These are phyloP conservation scores for Mimosa bimucronata DNA, from an alignment of 306 rosid species.

Conservation along the genomic window DNA sequence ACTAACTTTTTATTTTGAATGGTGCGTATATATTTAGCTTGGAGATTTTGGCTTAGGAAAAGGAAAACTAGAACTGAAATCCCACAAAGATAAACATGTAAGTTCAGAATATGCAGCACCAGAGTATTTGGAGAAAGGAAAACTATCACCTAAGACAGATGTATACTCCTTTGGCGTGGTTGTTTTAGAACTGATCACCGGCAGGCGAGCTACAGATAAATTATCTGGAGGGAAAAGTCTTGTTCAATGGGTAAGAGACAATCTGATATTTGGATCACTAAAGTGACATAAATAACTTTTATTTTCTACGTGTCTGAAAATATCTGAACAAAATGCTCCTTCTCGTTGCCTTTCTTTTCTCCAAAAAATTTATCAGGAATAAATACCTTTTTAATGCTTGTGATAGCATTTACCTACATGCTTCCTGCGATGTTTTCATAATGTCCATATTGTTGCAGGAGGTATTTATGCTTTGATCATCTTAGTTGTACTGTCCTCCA, in stretches of 20 bases:
- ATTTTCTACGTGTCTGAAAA: not conserved
- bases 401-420: not conserved
- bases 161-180: conserved; percentile 37
- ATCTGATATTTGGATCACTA: not conserved
- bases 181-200: conserved; percentile 29
- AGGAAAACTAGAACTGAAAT: not conserved
- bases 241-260: conserved; percentile 26
- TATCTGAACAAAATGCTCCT: not conserved
- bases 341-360: not conserved
- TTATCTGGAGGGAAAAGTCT: conserved; percentile 16
- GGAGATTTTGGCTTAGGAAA: conserved; percentile 22
- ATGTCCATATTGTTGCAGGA: not conserved
- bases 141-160: conserved; percentile 16
- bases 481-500: conserved; percentile 3
- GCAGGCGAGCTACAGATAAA: conserved; percentile 25
- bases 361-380: not conserved
- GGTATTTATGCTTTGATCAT: not conserved
- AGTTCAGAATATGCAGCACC: conserved; percentile 21
- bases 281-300: not conserved
- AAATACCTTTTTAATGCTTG: not conserved
- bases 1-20: not conserved
- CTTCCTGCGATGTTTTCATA: not conserved
- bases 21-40: conserved; percentile 11
- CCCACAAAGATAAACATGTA: conserved; percentile 1
- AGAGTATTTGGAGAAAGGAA: conserved; percentile 22